Base-by-base conservation (phyloP, 2,329 filamentous ascomycete species). In the Geosmithia flava region DNA sequence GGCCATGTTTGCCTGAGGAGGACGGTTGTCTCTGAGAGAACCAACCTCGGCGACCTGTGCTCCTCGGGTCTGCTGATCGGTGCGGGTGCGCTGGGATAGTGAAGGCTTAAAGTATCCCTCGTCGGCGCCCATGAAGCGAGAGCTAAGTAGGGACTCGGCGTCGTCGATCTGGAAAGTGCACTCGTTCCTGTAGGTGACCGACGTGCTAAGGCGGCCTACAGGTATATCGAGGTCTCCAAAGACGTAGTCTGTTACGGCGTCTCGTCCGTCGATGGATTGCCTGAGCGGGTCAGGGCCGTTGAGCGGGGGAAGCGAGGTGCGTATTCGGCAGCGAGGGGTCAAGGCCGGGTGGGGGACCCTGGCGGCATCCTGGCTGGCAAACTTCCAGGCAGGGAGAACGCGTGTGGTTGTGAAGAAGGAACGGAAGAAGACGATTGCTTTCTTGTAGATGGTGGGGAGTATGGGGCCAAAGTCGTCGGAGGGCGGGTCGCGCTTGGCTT, bases 401-500 rank as follows among this genome's bases (percentile, higher is more conserved):
- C 87, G 84, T 41, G 87, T 80, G 48, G 86, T 85, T 46, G 87
- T 80, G 63, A 87, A 95, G 44, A 98, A 74, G 2, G 89, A 89
- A 51, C 93, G 80, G 66, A 97, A 96, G 56, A 96, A 81, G 55
- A 97, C 85, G 53, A 98, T 95, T 57, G 87, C 88, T 68, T 95
- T 93, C 69, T 98, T 98, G 74, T 98, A 98, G 50, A 95, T 82
- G 47, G 87, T 91, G 15, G 93, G 89, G 47, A 97, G 70, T 30
- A 69, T 72, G 11, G 71, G 70, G 7, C 76, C 77, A 60, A 82
- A 87, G 60, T 78, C 78, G 45, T 77, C 71, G 16, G 54, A 74
- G 61, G 61, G 71, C 61, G 49, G 72, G 79, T 78, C 52, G 46
- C 54, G 54, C 16, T 56, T 59, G 37, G 59, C 54, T 59, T 86